These are phyloP conservation scores for Cenchrus fungigraminus DNA, from an alignment of 176 grass and related monocot genomes.

Conservation along the genomic window DNA sequence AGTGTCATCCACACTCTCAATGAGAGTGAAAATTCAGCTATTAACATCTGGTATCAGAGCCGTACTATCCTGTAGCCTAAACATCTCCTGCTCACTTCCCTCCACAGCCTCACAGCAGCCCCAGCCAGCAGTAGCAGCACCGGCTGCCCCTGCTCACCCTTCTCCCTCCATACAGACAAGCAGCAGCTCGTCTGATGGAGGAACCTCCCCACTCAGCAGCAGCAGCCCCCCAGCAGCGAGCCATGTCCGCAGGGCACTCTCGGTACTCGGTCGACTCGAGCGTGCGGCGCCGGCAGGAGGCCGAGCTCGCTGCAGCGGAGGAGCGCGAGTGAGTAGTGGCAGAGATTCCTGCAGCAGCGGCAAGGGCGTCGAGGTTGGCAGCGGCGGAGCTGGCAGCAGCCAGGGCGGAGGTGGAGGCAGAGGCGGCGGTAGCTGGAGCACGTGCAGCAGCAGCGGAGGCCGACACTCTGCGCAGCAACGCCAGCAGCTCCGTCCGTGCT, in stretches of 20 bases:
- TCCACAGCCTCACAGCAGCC: not conserved
- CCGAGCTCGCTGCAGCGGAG: not conserved
- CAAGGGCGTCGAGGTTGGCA: not conserved
- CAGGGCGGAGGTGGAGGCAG: too few relatives aligned
- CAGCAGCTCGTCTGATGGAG: too few relatives aligned
- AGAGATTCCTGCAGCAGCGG: not conserved
- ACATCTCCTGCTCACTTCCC: not conserved
- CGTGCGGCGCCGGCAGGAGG: not conserved
- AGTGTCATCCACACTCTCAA: not conserved
- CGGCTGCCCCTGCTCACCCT: not conserved
- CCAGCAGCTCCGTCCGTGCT: not conserved
- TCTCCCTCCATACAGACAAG: too few relatives aligned
- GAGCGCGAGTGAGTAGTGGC: not conserved
- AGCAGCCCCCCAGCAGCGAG: not conserved
- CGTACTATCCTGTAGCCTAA: not conserved
- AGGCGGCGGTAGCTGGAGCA: too few relatives aligned
- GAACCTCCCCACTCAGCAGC: too few relatives aligned
- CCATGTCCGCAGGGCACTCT: not conserved
- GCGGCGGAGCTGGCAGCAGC: too few relatives aligned
- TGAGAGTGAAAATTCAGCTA: not conserved
- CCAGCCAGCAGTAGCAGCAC: not conserved
- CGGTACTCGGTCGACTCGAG: not conserved
- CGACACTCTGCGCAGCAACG: not conserved
- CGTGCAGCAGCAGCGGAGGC: not conserved
- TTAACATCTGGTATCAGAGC: not conserved